Conservation (phyloP, 2,329 filamentous ascomycete genomes). For the Xylaria digitata region DNA sequence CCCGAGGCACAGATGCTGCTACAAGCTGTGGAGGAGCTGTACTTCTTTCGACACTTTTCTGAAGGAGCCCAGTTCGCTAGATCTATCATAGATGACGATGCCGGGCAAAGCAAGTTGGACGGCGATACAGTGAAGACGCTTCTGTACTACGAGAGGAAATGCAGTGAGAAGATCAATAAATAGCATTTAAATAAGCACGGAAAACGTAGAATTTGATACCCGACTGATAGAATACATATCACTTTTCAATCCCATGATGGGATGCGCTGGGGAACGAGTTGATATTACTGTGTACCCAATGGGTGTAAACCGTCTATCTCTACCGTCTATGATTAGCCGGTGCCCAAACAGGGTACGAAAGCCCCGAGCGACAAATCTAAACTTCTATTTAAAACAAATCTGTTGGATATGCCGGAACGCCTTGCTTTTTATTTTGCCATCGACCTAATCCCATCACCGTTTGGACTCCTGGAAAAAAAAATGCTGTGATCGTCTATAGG, state of each 20-base stretch:
- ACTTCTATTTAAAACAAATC: conserved; percentile 36
- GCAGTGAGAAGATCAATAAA: conserved; percentile 48
- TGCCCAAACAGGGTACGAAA: background rate
- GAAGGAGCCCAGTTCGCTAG: conserved; percentile 58
- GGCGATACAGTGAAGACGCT: conserved; percentile 57
- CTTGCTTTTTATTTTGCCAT: conserved; percentile 46
- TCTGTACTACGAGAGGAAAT: conserved; percentile 57
- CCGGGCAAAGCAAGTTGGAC: conserved; percentile 53
- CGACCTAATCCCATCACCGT: conserved; percentile 16
- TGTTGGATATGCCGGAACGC: conserved; percentile 51
- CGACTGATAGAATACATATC: background rate
- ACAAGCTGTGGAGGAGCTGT: conserved; percentile 68
- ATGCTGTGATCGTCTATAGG: conserved; percentile 42
- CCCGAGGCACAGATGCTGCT: conserved; percentile 62
- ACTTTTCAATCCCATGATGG: background rate
- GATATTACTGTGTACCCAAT: conserved; percentile 31
- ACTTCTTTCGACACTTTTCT: conserved; percentile 62
- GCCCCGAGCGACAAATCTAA: conserved; percentile 27
- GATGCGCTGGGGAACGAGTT: conserved; percentile 13
- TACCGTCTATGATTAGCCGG: conserved; percentile 27
- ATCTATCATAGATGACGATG: conserved; percentile 48
- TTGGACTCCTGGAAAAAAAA: conserved; percentile 35
- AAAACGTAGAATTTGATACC: background rate
- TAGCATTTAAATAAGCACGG: background rate
- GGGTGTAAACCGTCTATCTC: conserved; percentile 26